These are phyloP conservation scores for Termitomyces sp. DNA, from an alignment of 768 basidiomycete genomes.

Conservation along the genomic window DNA sequence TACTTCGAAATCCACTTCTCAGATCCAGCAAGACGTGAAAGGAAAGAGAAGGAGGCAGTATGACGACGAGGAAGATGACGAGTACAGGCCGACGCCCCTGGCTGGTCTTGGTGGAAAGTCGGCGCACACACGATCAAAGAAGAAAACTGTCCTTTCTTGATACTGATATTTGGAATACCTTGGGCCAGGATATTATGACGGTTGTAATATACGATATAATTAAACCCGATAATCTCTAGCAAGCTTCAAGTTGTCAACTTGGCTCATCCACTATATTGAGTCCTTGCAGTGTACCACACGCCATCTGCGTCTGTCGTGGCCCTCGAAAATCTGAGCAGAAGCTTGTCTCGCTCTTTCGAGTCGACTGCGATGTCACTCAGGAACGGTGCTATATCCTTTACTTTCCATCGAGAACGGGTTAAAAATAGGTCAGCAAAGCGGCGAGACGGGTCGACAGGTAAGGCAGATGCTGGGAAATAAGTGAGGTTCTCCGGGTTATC, in stretches of 20 bases:
- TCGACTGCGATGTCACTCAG: constrained; percentile 79
- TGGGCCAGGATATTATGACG: not conserved
- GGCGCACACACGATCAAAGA: constrained; percentile 36
- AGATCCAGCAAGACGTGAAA: constrained; percentile 11
- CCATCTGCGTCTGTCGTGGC: constrained; percentile 66
- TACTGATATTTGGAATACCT: not conserved
- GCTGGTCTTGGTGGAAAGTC: constrained; percentile 28
- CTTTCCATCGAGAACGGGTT: constrained; percentile 69
- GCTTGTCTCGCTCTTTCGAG: constrained; percentile 80
- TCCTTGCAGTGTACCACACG: constrained; percentile 70
- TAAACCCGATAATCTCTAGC: not conserved
- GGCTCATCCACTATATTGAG: constrained; percentile 47
- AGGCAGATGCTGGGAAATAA: constrained; percentile 71
- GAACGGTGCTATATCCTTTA: constrained; percentile 78
- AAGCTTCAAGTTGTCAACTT: not conserved
- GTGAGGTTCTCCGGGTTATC: constrained; percentile 36
- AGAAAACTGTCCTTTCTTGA: constrained; percentile 16
- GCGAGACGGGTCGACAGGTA: constrained; percentile 72
- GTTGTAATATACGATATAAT: not conserved
- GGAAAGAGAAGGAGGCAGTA: constrained; percentile 27
- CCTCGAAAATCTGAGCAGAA: constrained; percentile 83
- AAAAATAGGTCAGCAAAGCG: constrained; percentile 90
- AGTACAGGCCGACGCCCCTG: constrained; percentile 44
- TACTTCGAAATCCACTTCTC: constrained; percentile 21
- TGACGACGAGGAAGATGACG: constrained; percentile 33